These are phyloP conservation scores for Lentinula aciculospora DNA, from an alignment of 768 basidiomycete genomes.

Conservation along the genomic window DNA sequence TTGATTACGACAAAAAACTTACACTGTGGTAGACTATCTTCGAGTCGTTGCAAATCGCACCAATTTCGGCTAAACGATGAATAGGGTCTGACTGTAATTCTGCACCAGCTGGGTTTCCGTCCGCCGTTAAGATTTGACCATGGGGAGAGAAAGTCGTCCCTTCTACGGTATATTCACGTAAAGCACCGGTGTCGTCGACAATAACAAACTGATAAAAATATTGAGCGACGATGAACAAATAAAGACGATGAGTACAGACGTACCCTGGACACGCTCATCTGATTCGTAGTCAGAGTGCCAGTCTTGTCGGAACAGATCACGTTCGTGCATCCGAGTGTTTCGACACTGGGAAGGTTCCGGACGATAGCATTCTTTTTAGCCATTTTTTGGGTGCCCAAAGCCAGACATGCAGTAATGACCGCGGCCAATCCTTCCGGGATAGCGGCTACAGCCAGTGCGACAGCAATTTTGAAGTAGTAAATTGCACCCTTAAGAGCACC, in stretches of 20 bases:
- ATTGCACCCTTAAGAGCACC: conserved; percentile 90
- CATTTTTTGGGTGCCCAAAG: conserved; percentile 98
- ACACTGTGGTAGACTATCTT: conserved; percentile 82
- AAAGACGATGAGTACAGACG: conserved; percentile 12
- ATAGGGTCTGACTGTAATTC: conserved; percentile 65
- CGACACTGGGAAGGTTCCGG: conserved; percentile 91
- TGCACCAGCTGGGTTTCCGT: conserved; percentile 52
- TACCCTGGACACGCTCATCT: conserved; percentile 91
- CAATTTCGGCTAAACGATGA: conserved; percentile 85
- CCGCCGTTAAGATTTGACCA: conserved; percentile 64
- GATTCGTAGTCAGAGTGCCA: conserved; percentile 92
- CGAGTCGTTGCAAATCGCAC: conserved; percentile 92
- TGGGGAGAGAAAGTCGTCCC: conserved; percentile 89
- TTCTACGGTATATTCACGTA: conserved; percentile 75
- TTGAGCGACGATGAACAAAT: neutral
- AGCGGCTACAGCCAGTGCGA: conserved; percentile 96
- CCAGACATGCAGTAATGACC: conserved; percentile 95
- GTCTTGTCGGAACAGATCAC: conserved; percentile 99
- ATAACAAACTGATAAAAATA: conserved; percentile 63
- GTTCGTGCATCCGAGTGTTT: conserved; percentile 96
- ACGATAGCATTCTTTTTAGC: conserved; percentile 99
- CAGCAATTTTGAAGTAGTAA: conserved; percentile 99
- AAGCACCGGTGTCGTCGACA: conserved; percentile 41
- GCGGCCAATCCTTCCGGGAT: conserved; percentile 99
- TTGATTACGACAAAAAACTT: conserved; percentile 17